phyloP scores from a whole-genome alignment of 768 basidiomycete genomes.

The Rhodotorula graminis region DNA sequence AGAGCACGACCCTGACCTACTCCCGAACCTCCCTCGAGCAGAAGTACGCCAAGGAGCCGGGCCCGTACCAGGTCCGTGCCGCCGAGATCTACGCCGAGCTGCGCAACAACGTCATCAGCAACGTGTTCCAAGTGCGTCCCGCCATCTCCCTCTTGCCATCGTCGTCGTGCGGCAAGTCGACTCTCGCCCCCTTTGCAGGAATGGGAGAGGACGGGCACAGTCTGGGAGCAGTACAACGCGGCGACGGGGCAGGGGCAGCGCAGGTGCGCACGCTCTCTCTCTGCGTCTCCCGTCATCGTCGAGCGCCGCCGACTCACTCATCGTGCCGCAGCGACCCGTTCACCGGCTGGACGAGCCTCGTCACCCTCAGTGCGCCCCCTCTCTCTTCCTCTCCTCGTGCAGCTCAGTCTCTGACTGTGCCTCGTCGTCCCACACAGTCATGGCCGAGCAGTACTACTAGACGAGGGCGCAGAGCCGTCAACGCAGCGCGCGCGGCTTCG shows the following conservation, averaged over 20 bases:
- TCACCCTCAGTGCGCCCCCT: conserved; percentile 37
- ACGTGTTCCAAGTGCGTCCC: conserved; percentile 61
- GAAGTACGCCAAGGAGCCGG: conserved; percentile 71
- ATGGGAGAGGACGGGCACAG: conserved; percentile 85
- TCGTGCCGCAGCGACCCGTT: conserved; percentile 73
- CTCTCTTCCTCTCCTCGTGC: neutral
- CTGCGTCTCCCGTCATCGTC: no score
- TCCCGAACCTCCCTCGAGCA: conserved; percentile 43
- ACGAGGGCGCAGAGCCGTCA: neutral
- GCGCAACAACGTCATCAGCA: conserved; percentile 75
- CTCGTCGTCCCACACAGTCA: conserved; percentile 11
- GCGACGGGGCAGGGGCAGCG: conserved; percentile 73
- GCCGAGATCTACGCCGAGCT: conserved; percentile 73
- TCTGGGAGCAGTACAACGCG: conserved; percentile 96
- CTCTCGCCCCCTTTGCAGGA: conserved; percentile 55
- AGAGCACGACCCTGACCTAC: neutral
- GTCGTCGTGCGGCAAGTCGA: neutral
- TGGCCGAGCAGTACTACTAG: conserved; percentile 38
- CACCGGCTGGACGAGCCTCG: conserved; percentile 84
- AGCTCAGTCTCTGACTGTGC: no score
- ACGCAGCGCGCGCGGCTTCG: no score
- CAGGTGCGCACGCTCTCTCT: conserved; percentile 56
- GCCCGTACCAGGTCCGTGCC: conserved; percentile 74
- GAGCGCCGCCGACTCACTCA: conserved; percentile 5
- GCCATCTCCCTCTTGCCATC: neutral